phyloP scores from a whole-genome alignment of 495 filamentous ascomycete species.

The Penicillium mononematosum region DNA sequence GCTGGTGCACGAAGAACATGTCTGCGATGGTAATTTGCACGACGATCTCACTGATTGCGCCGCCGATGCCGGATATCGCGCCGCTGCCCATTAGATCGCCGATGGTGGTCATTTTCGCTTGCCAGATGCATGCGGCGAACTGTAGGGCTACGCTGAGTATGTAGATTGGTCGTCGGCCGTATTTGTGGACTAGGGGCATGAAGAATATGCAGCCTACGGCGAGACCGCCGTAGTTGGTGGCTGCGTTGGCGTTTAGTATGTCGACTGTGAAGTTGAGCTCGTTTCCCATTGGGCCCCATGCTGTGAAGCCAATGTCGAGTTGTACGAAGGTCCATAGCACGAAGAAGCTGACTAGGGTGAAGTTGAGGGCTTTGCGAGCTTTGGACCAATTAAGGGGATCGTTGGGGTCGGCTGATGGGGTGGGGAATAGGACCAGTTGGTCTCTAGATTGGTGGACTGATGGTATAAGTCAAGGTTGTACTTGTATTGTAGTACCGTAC shows the following conservation, averaged over 20 bases:
- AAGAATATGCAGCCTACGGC: slow-evolving; percentile 43
- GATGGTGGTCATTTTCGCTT: slow-evolving; percentile 30
- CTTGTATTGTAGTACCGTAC: background rate
- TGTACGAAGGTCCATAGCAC: slow-evolving; percentile 39
- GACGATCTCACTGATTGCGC: slow-evolving; percentile 42
- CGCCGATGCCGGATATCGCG: slow-evolving; percentile 34
- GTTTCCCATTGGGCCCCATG: slow-evolving; percentile 40
- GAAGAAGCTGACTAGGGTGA: slow-evolving; percentile 39
- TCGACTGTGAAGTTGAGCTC: slow-evolving; percentile 38
- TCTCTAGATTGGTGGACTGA: slow-evolving; percentile 24
- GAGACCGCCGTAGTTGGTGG: slow-evolving; percentile 37
- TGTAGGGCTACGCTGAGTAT: slow-evolving; percentile 37
- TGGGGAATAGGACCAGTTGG: slow-evolving; percentile 26
- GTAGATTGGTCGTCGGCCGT: slow-evolving; percentile 46
- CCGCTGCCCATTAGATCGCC: slow-evolving; percentile 37
- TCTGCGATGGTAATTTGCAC: slow-evolving; percentile 50
- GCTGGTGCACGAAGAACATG: slow-evolving; percentile 51
- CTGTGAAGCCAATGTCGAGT: slow-evolving; percentile 40
- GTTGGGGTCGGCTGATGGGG: slow-evolving; percentile 30
- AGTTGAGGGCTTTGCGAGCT: slow-evolving; percentile 38
- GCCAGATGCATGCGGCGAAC: slow-evolving; percentile 40
- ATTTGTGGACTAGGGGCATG: slow-evolving; percentile 48
- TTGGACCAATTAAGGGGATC: slow-evolving; percentile 36
- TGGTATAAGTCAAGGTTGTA: background rate
- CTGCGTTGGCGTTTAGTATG: slow-evolving; percentile 39